Conservation (phyloP, 768 basidiomycete genomes). For the Rhizopogon sp. region DNA sequence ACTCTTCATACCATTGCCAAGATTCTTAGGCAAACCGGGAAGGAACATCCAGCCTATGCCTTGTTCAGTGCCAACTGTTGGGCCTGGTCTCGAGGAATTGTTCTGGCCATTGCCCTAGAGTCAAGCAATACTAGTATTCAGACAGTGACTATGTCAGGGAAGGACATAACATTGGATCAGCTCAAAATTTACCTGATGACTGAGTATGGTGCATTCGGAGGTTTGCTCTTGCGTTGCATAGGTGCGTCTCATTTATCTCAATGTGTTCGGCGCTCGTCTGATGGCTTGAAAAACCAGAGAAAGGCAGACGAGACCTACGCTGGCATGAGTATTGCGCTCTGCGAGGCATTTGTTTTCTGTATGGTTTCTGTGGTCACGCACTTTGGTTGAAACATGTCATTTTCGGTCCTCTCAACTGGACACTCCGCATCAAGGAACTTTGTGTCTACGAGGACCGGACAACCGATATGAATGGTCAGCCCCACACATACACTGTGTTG, state of each 20-base stretch:
- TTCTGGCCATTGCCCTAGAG: neutral
- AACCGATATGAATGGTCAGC: neutral
- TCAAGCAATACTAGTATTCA: neutral
- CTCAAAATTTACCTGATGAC: neutral
- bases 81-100: neutral
- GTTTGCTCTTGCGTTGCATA: neutral
- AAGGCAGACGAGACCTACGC: neutral
- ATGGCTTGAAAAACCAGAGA: neutral
- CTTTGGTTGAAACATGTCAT: neutral
- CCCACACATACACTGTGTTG: neutral
- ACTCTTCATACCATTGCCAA: neutral
- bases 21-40: neutral
- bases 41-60: neutral
- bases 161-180: neutral
- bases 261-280: neutral
- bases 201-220: neutral
- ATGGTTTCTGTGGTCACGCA: neutral
- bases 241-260: neutral
- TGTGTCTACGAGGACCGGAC: neutral
- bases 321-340: neutral
- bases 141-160: neutral
- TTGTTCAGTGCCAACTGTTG: neutral
- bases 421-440: neutral
- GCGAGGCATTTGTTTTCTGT: neutral
- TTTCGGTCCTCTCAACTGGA: neutral